Evolutionary conservation across 805 yeast species (phyloP).

Genomic region (Ogataea ramenticola): DNA sequence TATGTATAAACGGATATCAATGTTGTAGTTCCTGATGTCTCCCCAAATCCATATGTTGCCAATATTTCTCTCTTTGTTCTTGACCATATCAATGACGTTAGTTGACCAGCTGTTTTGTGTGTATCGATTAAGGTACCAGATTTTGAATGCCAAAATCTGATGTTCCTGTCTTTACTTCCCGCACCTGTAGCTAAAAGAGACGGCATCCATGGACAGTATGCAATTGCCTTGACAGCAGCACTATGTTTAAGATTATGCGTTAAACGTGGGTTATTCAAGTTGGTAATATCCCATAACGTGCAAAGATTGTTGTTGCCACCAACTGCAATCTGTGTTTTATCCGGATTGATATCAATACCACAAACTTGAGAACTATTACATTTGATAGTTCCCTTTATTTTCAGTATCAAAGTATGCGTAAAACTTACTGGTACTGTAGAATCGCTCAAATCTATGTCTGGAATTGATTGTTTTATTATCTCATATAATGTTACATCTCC

Average conservation of each 20-base stretch:
- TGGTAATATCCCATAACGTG: constrained; percentile 62
- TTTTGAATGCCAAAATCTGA: constrained; percentile 80
- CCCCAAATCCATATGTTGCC: constrained; percentile 80
- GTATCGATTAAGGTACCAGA: constrained; percentile 66
- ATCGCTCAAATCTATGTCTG: constrained; percentile 3
- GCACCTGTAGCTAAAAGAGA: constrained; percentile 85
- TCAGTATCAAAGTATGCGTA: background rate
- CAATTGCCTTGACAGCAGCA: constrained; percentile 87
- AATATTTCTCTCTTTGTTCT: constrained; percentile 51
- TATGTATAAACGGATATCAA: constrained; percentile 58
- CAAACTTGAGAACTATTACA: constrained; percentile 55
- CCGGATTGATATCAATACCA: constrained; percentile 55
- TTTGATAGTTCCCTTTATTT: constrained; percentile 15
- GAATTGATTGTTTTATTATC: constrained; percentile 8
- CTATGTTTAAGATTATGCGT: constrained; percentile 51
- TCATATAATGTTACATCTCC: constrained; percentile 50
- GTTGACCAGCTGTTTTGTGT: constrained; percentile 57
- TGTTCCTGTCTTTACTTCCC: constrained; percentile 73
- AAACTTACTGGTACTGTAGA: constrained; percentile 10
- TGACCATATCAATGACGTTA: constrained; percentile 80
- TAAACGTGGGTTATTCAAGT: constrained; percentile 33
- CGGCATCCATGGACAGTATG: constrained; percentile 87
- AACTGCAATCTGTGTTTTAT: constrained; percentile 53
- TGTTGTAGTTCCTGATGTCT: constrained; percentile 33
- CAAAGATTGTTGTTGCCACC: constrained; percentile 85